These are phyloP conservation scores for Entonaema liquescens DNA, from an alignment of 495 filamentous ascomycete genomes.

Conservation along the genomic window DNA sequence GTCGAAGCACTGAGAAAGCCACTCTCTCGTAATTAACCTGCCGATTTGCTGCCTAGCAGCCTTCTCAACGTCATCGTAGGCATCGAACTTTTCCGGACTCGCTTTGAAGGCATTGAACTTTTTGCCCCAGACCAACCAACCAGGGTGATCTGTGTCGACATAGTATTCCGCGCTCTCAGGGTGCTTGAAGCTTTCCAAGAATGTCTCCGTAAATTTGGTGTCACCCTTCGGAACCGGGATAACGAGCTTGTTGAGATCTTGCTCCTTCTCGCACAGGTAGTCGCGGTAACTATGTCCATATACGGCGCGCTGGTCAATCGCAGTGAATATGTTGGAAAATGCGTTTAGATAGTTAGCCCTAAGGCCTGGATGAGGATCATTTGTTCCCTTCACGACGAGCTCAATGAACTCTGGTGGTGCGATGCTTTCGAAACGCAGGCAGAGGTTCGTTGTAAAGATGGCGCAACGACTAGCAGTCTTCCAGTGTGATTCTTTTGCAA, in stretches of 20 bases:
- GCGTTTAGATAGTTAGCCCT: constrained; percentile 81
- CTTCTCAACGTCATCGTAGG: constrained; percentile 85
- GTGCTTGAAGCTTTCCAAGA: constrained; percentile 78
- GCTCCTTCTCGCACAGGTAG: constrained; percentile 79
- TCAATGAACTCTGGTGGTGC: constrained; percentile 83
- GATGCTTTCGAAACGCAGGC: constrained; percentile 87
- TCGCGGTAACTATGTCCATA: constrained; percentile 85
- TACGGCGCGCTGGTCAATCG: constrained; percentile 86
- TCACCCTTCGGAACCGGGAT: constrained; percentile 76
- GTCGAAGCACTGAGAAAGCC: constrained; percentile 87
- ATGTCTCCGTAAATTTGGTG: constrained; percentile 78
- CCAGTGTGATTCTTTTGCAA: constrained; percentile 87
- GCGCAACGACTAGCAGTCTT: constrained; percentile 90
- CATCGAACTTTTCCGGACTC: constrained; percentile 71
- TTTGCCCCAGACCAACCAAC: constrained; percentile 97
- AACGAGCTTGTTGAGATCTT: constrained; percentile 75
- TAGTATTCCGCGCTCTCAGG: constrained; percentile 82
- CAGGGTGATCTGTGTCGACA: constrained; percentile 89
- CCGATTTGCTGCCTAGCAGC: constrained; percentile 83
- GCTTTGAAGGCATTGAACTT: constrained; percentile 79
- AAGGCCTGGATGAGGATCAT: constrained; percentile 88
- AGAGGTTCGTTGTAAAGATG: constrained; percentile 87
- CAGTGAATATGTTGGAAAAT: constrained; percentile 79
- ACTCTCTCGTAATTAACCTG: constrained; percentile 76
- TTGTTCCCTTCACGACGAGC: constrained; percentile 82